Evolutionary conservation across 495 filamentous ascomycete species (phyloP).

Genomic region (Penicillium riverlandense): DNA sequence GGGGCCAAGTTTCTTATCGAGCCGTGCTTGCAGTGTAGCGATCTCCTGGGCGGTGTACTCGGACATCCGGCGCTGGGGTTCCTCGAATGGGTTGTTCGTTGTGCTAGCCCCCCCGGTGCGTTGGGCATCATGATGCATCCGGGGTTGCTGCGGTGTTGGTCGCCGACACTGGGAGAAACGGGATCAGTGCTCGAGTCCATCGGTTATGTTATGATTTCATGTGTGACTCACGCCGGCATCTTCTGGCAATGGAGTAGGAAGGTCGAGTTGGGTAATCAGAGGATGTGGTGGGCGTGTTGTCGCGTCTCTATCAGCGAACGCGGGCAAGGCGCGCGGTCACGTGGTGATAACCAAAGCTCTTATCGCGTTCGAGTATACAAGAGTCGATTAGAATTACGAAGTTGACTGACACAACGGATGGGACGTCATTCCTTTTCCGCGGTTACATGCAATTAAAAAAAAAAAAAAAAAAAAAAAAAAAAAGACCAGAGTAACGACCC

Average conservation of each 20-base stretch:
- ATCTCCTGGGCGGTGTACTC: constrained; percentile 87
- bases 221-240: constrained; percentile 41
- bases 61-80: constrained; percentile 54
- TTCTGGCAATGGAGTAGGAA: neutral
- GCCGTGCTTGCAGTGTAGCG: constrained; percentile 73
- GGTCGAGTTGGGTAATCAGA: constrained; percentile 4
- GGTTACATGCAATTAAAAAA: constrained; percentile 1
- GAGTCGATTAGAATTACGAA: no score
- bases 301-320: constrained; percentile 21
- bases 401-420: neutral
- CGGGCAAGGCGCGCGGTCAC: constrained; percentile 33
- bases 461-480: constrained; percentile 1
- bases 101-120: constrained; percentile 15
- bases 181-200: constrained; percentile 19
- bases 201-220: neutral
- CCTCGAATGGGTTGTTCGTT: constrained; percentile 68
- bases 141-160: constrained; percentile 57
- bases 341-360: constrained; percentile 11
- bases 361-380: neutral
- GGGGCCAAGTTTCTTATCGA: constrained; percentile 92
- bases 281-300: constrained; percentile 5
- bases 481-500: no score
- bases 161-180: constrained; percentile 55
- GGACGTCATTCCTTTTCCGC: constrained; percentile 3
- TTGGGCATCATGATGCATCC: constrained; percentile 33